phyloP scores from a whole-genome alignment of 1,139 yeast species.

The Candida gigantensis region DNA sequence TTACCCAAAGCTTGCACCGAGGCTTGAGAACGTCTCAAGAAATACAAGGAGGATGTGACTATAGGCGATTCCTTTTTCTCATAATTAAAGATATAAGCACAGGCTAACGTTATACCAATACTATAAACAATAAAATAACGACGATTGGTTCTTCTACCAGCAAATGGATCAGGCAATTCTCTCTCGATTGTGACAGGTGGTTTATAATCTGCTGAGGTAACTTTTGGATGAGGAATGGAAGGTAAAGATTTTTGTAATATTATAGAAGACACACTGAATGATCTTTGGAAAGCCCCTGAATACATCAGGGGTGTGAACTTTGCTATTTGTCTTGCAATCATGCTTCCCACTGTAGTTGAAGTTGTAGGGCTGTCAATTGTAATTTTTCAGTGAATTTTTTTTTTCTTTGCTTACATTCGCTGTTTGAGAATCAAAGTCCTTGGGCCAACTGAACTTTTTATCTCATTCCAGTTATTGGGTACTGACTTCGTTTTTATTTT shows the following conservation, averaged over 20 bases:
- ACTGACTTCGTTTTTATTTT: too few relatives aligned
- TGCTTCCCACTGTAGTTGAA: background rate
- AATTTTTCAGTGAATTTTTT: background rate
- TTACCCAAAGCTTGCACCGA: conserved; percentile 72
- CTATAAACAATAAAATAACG: conserved; percentile 61
- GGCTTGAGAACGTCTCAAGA: conserved; percentile 71
- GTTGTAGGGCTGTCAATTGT: too few relatives aligned
- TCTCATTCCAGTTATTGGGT: too few relatives aligned
- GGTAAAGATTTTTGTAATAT: background rate
- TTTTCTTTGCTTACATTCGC: background rate
- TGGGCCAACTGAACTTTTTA: too few relatives aligned
- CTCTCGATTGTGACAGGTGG: conserved; percentile 54
- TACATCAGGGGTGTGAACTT: background rate
- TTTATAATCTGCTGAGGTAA: conserved; percentile 7
- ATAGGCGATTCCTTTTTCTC: conserved; percentile 89
- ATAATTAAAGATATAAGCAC: conserved; percentile 80
- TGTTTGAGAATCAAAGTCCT: too few relatives aligned
- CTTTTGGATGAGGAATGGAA: conserved; percentile 4
- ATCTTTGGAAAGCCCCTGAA: background rate
- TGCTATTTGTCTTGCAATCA: conserved; percentile 4
- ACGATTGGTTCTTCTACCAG: conserved; percentile 51
- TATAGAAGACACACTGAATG: background rate
- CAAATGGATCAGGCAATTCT: conserved; percentile 76
- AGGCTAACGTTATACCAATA: conserved; percentile 61
- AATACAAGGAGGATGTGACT: conserved; percentile 82